Conservation (phyloP, 2,329 filamentous ascomycete species). For the Beauveria australis region DNA sequence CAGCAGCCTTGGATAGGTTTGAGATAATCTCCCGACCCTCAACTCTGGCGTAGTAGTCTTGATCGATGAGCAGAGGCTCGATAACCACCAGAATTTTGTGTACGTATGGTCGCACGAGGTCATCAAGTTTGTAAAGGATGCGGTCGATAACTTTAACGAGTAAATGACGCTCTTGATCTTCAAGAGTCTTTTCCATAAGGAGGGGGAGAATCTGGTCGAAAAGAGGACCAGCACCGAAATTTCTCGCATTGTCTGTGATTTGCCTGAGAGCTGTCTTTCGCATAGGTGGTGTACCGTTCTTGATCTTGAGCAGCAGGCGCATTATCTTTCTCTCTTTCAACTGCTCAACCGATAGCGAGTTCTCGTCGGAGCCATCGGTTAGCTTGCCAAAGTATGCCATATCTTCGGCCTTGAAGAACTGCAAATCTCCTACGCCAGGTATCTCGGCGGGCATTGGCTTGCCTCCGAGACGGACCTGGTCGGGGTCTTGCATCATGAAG, state of each 20-base stretch:
- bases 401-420: constrained; percentile 98
- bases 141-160: constrained; percentile 98
- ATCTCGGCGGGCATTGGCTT: constrained; percentile 94
- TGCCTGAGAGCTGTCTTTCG: constrained; percentile 95
- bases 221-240: constrained; percentile 86
- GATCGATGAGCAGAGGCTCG: constrained; percentile 96
- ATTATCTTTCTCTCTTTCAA: constrained; percentile 98
- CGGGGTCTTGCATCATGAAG: constrained; percentile 97
- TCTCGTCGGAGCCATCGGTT: constrained; percentile 89
- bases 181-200: constrained; percentile 95
- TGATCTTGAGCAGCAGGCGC: constrained; percentile 92
- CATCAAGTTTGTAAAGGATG: constrained; percentile 96
- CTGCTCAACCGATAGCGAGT: constrained; percentile 84
- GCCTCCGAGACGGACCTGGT: constrained; percentile 71
- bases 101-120: constrained; percentile 89
- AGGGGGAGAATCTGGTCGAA: constrained; percentile 97
- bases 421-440: constrained; percentile 87
- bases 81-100: constrained; percentile 99
- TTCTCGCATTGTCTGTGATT: constrained; percentile 92
- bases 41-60: constrained; percentile 97
- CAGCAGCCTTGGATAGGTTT: constrained; percentile 92
- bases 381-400: constrained; percentile 99
- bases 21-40: constrained; percentile 98
- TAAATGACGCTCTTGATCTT: constrained; percentile 96
- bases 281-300: constrained; percentile 98